Base-by-base conservation (phyloP, 139 green algal genomes). In the Coccomyxa sp. region DNA sequence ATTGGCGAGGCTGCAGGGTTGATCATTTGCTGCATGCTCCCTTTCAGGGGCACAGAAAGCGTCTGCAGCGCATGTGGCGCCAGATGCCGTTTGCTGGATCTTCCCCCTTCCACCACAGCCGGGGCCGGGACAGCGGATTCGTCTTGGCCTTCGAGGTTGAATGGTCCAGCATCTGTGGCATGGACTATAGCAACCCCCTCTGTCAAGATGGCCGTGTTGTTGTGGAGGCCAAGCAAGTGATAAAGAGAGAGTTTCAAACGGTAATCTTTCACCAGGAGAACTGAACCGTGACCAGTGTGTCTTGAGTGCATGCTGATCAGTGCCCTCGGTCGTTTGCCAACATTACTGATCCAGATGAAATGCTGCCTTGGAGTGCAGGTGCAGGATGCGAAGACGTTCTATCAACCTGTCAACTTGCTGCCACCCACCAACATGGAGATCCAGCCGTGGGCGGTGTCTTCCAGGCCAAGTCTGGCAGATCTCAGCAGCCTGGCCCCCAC, bases 121-220 rank as follows among this genome's bases (percentile, higher is more conserved):
- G 63, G 63, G 63, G 63, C 18, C 63, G 21, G 63, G 63, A 71
- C 18, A 71, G 63, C 9, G 63, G 63, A 15, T 38, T 45, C 28
- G 68, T 88, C 27, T 77, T 90, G 32, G 85, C 88, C 38, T 92
- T 92, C 82, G 89, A 92, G 80, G 79, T 91, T 7, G 74, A 83
- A 1, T 82, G 82, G 75, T 31, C 68, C 14, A 25, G 67, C 16
- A 79, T 92, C 13, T 38, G 59, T 0, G 89, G 89, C 58, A 63
- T 92, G 4, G 85, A 95, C 75, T 95, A 93, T 82, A 32, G 74
- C 17, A 90, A 88, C 77, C 90, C 87, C 23, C 85, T 95, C 18
- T 87, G 88, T 30, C 71, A 88, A 31, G 87, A 92, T 79, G 92
- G 87, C 16, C 81, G 89, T n/a, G 71, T 95, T 21, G 90, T 93